Base-by-base conservation (phyloP, 2,329 filamentous ascomycete species). In the Alternaria ethzedia region DNA sequence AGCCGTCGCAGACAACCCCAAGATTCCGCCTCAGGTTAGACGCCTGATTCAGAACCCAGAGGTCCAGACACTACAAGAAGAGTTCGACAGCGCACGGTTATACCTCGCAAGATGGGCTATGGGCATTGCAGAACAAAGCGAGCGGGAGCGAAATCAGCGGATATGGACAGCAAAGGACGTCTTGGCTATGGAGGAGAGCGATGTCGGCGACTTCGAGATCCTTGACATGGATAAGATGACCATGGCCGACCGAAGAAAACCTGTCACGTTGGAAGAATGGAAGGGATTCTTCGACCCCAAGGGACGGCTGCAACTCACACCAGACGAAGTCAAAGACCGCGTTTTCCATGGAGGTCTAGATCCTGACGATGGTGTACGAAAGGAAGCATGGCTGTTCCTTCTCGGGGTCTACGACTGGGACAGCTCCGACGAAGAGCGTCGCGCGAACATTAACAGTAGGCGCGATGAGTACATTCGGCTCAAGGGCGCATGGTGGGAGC, bases 41-140 rank as follows among this genome's bases (percentile, higher is more conserved):
- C 88, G 93, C 54, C 80, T 99, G 71, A 88, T 99, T 79, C 90
- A 89, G 75, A 97, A 96, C 69, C 94, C 94, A 0, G 94, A 99
- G 75, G 94, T 99, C 0, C 94, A 97, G 82, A 97, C 92, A 0
- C 80, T 99, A 21, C 94, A 97, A 76, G 94, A 98, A 64, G 96
- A 99, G 77, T 99, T 97, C 72, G 96, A 99, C 83, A 97, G 94
- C 73, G 96, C 96, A 5, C 88, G 96, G 68, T 86, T 99, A 63
- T 99, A 99, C 76, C 86, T 99, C 43, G 96, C 96, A 21, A 87
- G 96, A 67, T 99, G 96, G 96, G 96, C 96, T 3, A 98, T 99
- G 96, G 94, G 94, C 8, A 97, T 99, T 68, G 94, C 96, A 0
- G 96, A 99, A 79, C 96, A 99, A 82, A 95, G 94, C 73, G 96